Percentiles rank a stretch among this genome's conserved stretches.
Conservation (phyloP, 345 rosid species). For the Rhizophora apiculata region DNA sequence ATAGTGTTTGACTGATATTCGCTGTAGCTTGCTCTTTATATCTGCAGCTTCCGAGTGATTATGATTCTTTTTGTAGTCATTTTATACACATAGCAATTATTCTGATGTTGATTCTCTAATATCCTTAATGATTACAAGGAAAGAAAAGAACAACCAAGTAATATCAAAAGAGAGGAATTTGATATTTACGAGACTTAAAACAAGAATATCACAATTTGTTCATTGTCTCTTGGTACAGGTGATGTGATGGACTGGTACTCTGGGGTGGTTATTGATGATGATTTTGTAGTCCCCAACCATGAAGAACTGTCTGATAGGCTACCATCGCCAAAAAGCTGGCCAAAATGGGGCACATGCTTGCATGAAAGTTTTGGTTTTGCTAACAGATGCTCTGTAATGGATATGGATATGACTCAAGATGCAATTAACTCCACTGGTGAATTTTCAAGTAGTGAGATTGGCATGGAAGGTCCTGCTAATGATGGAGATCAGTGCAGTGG, state of each 20-base stretch:
- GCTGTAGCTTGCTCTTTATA: too few species aligned
- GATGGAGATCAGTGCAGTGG: conserved; percentile 22
- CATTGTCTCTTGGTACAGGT: conserved; percentile 20
- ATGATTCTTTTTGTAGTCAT: too few species aligned
- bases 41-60: too few species aligned
- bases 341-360: conserved; percentile 36
- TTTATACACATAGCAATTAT: too few species aligned
- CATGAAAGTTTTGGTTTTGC: conserved; percentile 20
- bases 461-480: conserved; percentile 14
- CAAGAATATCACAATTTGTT: not conserved
- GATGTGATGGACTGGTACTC: conserved; percentile 47
- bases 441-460: conserved; percentile 13
- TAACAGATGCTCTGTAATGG: conserved; percentile 20
- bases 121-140: not conserved
- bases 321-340: conserved; percentile 48
- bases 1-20: too few species aligned
- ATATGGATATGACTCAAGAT: conserved; percentile 8
- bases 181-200: not conserved
- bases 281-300: conserved; percentile 44
- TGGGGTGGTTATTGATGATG: conserved; percentile 35
- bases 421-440: conserved; percentile 21
- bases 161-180: not conserved
- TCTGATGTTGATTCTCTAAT: too few species aligned
- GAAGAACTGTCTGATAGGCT: conserved; percentile 40
- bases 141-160: not conserved